Evolutionary conservation across 176 grass and related monocot species (phyloP), one percentile per base, ranked within the genome.

Genomic region (Elymus sibiricus): DNA sequence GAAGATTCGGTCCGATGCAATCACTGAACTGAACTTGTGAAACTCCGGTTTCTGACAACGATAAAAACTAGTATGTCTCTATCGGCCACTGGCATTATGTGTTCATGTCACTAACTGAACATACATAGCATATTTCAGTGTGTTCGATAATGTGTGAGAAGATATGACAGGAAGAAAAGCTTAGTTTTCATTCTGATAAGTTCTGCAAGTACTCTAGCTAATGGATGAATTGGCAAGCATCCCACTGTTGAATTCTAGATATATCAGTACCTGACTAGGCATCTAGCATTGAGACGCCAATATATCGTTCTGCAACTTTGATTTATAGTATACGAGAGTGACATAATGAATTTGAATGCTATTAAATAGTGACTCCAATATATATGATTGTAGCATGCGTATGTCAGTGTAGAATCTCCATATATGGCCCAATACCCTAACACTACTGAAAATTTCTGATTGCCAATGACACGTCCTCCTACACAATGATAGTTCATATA

Each of bases 201-300:
- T 80, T 84, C 59, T 68, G 42, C 64, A 74, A 90, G 58, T 83
- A 80, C 83, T 71, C 74, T 25, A 67, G 31, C 55, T 79, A 40
- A 67, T 90, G 85, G 76, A 83, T 84, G 77, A 80, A 84, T 70
- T 81, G 17, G 69, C 77, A 84, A 84, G 77, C 81, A 71, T 87
- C 69, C 17, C 38, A 81, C 61, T 35, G 69, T 80, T 81, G 22
- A 90, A 65, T 90, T 64, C 53, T n/a, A 86, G 31, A 73, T 73
- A 78, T 73, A 21, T 6, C 64, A 44, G 64, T 77, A 71, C 16
- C 79, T 83, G 83, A 21, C 67, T 89, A 83, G 29, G 29, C 25
- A 73, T 63, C 51, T 16, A 67, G 58, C 62, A 32, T 70, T 37
- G 2, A 79, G 67, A 79, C 32, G 2, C 39, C 5, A 78, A 49